Percentiles rank a stretch among this genome's conserved stretches.
Conservation (phyloP, 805 yeast species). For the Candida pseudofarinosa region DNA sequence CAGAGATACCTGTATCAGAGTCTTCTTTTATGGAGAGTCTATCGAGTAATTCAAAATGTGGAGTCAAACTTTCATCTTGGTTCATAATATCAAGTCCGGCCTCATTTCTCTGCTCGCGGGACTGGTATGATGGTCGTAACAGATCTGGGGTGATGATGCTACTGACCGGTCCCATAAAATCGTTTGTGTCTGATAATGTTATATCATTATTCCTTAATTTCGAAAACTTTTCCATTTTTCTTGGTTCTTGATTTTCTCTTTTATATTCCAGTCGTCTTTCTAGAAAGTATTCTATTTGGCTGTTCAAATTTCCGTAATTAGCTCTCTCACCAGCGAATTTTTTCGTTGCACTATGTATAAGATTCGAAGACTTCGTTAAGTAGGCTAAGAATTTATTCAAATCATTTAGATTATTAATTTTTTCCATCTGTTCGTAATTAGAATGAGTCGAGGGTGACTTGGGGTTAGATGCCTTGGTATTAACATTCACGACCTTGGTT, state of each 20-base stretch:
- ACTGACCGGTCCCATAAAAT: not conserved
- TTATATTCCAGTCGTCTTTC: constrained; percentile 17
- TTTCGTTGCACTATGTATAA: constrained; percentile 38
- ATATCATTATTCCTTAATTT: not conserved
- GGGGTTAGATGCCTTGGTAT: not conserved
- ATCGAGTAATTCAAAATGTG: constrained; percentile 1
- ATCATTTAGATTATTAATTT: constrained; percentile 36
- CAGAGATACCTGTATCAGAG: not conserved
- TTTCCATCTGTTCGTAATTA: constrained; percentile 31
- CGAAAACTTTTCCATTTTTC: constrained; percentile 4
- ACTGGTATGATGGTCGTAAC: constrained; percentile 8
- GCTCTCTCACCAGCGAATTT: constrained; percentile 12
- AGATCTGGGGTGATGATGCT: constrained; percentile 10
- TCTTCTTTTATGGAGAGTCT: constrained; percentile 6
- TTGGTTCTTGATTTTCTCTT: constrained; percentile 7
- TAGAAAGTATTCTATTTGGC: constrained; percentile 20
- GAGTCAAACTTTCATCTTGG: constrained; percentile 4
- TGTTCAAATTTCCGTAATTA: constrained; percentile 13
- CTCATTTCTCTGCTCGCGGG: constrained; percentile 4
- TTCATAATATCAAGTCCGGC: constrained; percentile 1
- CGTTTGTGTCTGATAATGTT: not conserved
- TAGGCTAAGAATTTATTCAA: constrained; percentile 37
- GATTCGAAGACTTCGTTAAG: constrained; percentile 31
- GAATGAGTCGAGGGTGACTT: not conserved
- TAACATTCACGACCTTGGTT: not conserved